Conservation (phyloP, 352 stramenopile genomes). For the Phytophthora pseudosyringae region DNA sequence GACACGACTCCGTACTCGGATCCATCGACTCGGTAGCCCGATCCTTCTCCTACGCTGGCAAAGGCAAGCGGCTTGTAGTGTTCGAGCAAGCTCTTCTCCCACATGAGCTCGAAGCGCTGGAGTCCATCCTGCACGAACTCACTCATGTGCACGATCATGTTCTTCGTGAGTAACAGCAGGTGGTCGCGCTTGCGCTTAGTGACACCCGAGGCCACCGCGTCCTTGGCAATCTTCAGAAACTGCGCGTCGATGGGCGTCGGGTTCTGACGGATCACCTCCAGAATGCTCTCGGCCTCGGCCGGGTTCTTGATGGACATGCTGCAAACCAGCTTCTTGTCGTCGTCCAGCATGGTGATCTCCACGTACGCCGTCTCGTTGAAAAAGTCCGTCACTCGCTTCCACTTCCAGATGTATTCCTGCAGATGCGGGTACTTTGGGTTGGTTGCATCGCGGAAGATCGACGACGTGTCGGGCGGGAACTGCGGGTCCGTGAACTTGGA, state of each 20-base stretch:
- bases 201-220: constrained; percentile 68
- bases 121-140: constrained; percentile 85
- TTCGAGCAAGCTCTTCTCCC: constrained; percentile 84
- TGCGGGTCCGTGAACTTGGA: constrained; percentile 86
- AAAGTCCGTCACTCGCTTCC: constrained; percentile 86
- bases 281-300: constrained; percentile 77
- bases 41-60: constrained; percentile 69
- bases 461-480: constrained; percentile 73
- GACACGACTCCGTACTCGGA: constrained; percentile 63
- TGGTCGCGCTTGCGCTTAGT: constrained; percentile 75
- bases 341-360: constrained; percentile 86
- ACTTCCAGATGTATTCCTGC: constrained; percentile 83
- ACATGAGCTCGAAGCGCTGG: constrained; percentile 84
- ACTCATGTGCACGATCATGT: constrained; percentile 87
- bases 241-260: constrained; percentile 53
- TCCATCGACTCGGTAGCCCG: constrained; percentile 73
- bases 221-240: constrained; percentile 76
- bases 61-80: constrained; percentile 83
- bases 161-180: constrained; percentile 79
- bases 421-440: constrained; percentile 79
- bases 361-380: constrained; percentile 87
- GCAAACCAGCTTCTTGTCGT: constrained; percentile 83
- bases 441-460: constrained; percentile 67
- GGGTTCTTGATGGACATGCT: constrained; percentile 85
- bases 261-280: constrained; percentile 61